A percentile compares a stretch with the other conserved stretches of the same genome.
These are phyloP conservation scores for Ceratocystiopsis minuta DNA, from an alignment of 2,329 filamentous ascomycete species.

Conservation along the genomic window DNA sequence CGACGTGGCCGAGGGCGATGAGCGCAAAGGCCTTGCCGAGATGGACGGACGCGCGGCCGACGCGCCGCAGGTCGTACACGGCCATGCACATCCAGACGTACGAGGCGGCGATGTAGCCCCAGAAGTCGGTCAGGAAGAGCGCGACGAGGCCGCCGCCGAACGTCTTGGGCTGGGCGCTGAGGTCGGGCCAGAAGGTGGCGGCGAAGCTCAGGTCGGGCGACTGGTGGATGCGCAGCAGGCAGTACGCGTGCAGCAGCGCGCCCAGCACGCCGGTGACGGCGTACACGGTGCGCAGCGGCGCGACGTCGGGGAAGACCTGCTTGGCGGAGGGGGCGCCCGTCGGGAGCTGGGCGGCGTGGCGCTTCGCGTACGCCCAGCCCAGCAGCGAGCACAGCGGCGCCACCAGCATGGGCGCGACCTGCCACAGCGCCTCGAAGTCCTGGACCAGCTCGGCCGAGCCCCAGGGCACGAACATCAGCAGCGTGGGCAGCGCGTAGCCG, in stretches of 20 bases:
- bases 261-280: slow-evolving; percentile 1
- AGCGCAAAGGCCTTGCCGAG: neutral
- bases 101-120: neutral
- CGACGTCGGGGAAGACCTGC: slow-evolving; percentile 1
- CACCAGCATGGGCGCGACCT: slow-evolving; percentile 6
- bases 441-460: slow-evolving; percentile 2
- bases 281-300: slow-evolving; percentile 1
- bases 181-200: slow-evolving; percentile 1
- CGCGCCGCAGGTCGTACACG: slow-evolving; percentile 3
- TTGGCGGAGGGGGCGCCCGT: neutral
- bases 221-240: neutral
- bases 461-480: slow-evolving; percentile 6
- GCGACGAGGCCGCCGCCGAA: slow-evolving; percentile 2
- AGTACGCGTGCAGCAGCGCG: slow-evolving; percentile 1
- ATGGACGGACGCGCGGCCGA: neutral
- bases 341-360: neutral
- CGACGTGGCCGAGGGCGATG: slow-evolving; percentile 1
- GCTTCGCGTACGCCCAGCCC: neutral
- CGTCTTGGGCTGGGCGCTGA: neutral
- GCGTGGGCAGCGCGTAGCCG: slow-evolving; percentile 7
- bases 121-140: slow-evolving; percentile 4
- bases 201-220: neutral
- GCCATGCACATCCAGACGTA: slow-evolving; percentile 3
- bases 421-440: slow-evolving; percentile 7
- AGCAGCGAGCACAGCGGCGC: neutral